phyloP scores from a whole-genome alignment of 2,329 filamentous ascomycete genomes.

The Fusarium begoniae region DNA sequence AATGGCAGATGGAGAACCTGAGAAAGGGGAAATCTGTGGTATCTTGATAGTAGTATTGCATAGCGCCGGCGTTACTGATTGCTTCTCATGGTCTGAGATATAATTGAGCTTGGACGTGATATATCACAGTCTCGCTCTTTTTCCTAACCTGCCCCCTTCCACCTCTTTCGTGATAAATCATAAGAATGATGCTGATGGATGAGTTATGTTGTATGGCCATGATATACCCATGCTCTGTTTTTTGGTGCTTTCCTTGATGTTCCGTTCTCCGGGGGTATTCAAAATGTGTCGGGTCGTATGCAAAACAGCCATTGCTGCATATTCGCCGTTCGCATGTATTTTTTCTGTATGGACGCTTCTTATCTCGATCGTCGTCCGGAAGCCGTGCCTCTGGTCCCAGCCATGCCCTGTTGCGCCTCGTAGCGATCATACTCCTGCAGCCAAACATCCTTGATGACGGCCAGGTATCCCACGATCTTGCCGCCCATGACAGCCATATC shows the following conservation, averaged over 20 bases:
- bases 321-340: not conserved
- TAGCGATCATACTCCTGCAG: slow-evolving; percentile 66
- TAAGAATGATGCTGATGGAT: not conserved
- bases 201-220: not conserved
- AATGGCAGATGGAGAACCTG: slow-evolving; percentile 12
- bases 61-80: slow-evolving; percentile 44
- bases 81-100: slow-evolving; percentile 31
- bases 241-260: not conserved
- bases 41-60: slow-evolving; percentile 40
- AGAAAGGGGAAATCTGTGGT: slow-evolving; percentile 25
- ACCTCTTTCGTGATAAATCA: slow-evolving; percentile 23
- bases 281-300: slow-evolving; percentile 15
- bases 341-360: slow-evolving; percentile 4
- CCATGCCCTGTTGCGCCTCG: slow-evolving; percentile 56
- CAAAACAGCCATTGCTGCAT: not conserved
- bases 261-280: slow-evolving; percentile 22
- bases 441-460: slow-evolving; percentile 64
- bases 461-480: slow-evolving; percentile 57
- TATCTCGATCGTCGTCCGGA: slow-evolving; percentile 31
- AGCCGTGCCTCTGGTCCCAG: slow-evolving; percentile 24
- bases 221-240: not conserved
- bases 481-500: slow-evolving; percentile 61
- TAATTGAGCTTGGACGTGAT: slow-evolving; percentile 25
- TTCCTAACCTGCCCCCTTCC: slow-evolving; percentile 8
- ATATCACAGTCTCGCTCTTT: slow-evolving; percentile 10